Evolutionary conservation across 305 asterid genomes (phyloP).

Genomic region (Euphrasia arctica): DNA sequence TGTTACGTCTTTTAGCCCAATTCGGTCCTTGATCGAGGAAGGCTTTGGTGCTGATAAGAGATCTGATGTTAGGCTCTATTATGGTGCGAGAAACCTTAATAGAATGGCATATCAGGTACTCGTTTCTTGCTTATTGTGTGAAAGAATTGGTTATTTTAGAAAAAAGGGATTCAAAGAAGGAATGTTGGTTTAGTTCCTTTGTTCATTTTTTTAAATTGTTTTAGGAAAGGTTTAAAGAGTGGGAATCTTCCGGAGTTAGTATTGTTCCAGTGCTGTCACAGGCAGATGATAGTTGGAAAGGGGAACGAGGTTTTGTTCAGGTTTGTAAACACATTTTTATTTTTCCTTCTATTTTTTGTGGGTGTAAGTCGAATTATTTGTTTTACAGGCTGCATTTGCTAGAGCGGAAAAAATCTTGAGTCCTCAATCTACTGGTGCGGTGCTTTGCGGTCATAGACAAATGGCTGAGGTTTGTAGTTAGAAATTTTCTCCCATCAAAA

Average conservation of each 20-base stretch:
- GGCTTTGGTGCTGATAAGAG: constrained; percentile 73
- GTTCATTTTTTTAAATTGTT: not conserved
- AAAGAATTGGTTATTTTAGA: not conserved
- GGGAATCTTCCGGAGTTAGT: constrained; percentile 75
- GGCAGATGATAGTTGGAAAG: constrained; percentile 74
- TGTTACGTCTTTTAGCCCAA: constrained; percentile 53
- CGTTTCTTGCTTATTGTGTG: constrained; percentile 21
- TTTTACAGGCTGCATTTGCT: constrained; percentile 78
- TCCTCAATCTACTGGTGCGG: constrained; percentile 76
- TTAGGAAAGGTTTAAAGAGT: constrained; percentile 78
- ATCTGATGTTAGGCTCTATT: constrained; percentile 83
- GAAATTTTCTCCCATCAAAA: not conserved
- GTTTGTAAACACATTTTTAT: constrained; percentile 29
- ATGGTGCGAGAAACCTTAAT: constrained; percentile 80
- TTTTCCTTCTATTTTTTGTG: not conserved
- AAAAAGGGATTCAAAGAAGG: not conserved
- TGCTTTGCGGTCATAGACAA: constrained; percentile 87
- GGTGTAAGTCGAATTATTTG: constrained; percentile 17
- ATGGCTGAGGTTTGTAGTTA: constrained; percentile 77
- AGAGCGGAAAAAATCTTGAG: constrained; percentile 54
- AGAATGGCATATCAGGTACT: constrained; percentile 91
- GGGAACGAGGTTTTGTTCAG: constrained; percentile 84
- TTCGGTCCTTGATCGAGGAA: constrained; percentile 80
- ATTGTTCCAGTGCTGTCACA: constrained; percentile 79
- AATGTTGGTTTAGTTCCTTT: not conserved